These are phyloP conservation scores for Aquilaria sinensis DNA, from an alignment of 345 rosid genomes.

Conservation along the genomic window DNA sequence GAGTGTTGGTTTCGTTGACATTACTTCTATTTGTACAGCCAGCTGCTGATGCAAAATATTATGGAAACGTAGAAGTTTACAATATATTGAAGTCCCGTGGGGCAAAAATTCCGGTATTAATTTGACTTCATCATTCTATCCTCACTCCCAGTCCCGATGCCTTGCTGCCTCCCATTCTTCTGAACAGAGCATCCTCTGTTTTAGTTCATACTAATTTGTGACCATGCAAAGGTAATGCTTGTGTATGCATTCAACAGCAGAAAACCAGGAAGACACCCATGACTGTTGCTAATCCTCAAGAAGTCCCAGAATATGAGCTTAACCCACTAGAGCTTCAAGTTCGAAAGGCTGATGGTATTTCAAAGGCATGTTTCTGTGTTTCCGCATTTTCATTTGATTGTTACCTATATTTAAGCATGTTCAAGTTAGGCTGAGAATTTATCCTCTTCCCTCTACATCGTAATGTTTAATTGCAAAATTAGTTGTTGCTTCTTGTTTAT, in stretches of 20 bases:
- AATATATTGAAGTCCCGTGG: slow-evolving; percentile 87
- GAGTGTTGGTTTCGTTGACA: not conserved
- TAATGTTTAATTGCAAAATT: too few relatives aligned
- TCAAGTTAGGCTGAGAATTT: too few relatives aligned
- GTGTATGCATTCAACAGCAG: slow-evolving; percentile 26
- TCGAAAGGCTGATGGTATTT: slow-evolving; percentile 73
- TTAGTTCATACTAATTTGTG: too few relatives aligned
- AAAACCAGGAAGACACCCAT: slow-evolving; percentile 94
- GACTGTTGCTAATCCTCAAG: slow-evolving; percentile 83
- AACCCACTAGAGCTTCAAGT: slow-evolving; percentile 90
- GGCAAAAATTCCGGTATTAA: slow-evolving; percentile 73
- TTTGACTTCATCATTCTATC: not conserved
- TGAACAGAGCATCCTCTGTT: too few relatives aligned
- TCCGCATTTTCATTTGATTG: slow-evolving; percentile 4
- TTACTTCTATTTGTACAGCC: slow-evolving; percentile 43
- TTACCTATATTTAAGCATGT: not conserved
- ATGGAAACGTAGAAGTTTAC: slow-evolving; percentile 75
- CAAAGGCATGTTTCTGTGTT: slow-evolving; percentile 48
- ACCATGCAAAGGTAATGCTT: not conserved
- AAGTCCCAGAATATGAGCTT: slow-evolving; percentile 95
- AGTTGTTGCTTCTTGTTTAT: too few relatives aligned
- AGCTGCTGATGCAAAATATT: slow-evolving; percentile 86
- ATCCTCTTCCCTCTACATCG: not conserved
- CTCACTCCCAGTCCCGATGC: not conserved
- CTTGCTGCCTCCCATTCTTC: slow-evolving; percentile 5